These are phyloP conservation scores for Talaromyces pinophilus DNA, from an alignment of 2,329 filamentous ascomycete genomes.

Conservation along the genomic window DNA sequence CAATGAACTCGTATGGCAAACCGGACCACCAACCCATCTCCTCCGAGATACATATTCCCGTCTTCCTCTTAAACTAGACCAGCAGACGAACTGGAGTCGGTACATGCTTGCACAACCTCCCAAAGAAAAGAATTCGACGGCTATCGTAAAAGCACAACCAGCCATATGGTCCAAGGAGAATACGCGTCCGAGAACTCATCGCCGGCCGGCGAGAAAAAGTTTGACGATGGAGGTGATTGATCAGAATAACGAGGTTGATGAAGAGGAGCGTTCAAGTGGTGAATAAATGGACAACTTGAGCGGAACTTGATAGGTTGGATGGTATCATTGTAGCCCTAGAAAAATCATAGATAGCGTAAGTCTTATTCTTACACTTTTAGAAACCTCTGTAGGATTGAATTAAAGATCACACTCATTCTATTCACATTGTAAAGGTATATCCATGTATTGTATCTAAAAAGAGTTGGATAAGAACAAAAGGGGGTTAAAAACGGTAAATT, in stretches of 20 bases:
- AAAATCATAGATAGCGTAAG: not conserved
- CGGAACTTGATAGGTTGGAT: not conserved
- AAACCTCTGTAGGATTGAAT: not conserved
- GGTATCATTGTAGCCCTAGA: not conserved
- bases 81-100: not conserved
- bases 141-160: not conserved
- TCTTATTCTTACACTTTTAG: not conserved
- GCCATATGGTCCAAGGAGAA: not conserved
- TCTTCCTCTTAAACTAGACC: not conserved
- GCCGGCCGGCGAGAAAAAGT: not conserved
- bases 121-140: not conserved
- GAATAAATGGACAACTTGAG: too few species aligned
- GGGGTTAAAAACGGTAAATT: not conserved
- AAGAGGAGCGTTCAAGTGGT: not conserved
- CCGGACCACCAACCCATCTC: not conserved
- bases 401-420: not conserved
- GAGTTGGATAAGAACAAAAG: not conserved
- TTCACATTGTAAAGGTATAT: conserved; percentile 15
- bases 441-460: conserved; percentile 19
- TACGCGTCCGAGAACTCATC: too few species aligned
- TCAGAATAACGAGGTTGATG: not conserved
- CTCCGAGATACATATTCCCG: not conserved
- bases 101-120: not conserved
- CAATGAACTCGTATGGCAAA: not conserved
- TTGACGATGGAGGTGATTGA: not conserved